Percentiles rank a stretch among this genome's conserved stretches.
These are phyloP conservation scores for Cucumis melo DNA, from an alignment of 306 rosid species.

Conservation along the genomic window DNA sequence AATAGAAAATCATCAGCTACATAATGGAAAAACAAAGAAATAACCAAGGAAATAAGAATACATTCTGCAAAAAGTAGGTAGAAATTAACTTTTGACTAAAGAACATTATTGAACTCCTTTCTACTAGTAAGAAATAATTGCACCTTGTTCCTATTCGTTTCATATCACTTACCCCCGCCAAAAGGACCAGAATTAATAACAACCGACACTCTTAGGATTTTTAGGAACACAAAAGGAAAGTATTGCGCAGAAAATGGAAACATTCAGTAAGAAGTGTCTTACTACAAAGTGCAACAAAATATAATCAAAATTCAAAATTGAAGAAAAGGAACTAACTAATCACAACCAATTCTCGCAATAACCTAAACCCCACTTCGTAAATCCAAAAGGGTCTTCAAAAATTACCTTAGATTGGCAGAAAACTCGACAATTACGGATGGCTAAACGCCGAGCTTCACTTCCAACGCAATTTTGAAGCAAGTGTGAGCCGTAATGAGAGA, in stretches of 20 bases:
- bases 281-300: not conserved
- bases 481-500: conserved; percentile 5
- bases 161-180: not conserved
- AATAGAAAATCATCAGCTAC: not conserved
- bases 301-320: not conserved
- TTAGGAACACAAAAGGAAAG: not conserved
- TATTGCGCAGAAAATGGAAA: not conserved
- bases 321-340: not conserved
- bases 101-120: not conserved
- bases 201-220: not conserved
- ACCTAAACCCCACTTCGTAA: not conserved
- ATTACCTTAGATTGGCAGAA: conserved; percentile 45
- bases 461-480: not conserved
- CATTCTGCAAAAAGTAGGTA: not conserved
- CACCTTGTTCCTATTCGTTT: not conserved
- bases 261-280: not conserved
- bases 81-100: not conserved
- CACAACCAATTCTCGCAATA: not conserved
- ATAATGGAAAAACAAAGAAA: not conserved
- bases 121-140: not conserved
- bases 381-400: not conserved
- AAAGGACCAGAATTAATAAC: not conserved
- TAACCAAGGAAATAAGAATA: not conserved
- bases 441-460: conserved; percentile 9
- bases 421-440: conserved; percentile 18